Percentiles rank a stretch among this genome's conserved stretches.
phyloP scores from a whole-genome alignment of 805 yeast genomes.

The Candida cerambycidarum region DNA sequence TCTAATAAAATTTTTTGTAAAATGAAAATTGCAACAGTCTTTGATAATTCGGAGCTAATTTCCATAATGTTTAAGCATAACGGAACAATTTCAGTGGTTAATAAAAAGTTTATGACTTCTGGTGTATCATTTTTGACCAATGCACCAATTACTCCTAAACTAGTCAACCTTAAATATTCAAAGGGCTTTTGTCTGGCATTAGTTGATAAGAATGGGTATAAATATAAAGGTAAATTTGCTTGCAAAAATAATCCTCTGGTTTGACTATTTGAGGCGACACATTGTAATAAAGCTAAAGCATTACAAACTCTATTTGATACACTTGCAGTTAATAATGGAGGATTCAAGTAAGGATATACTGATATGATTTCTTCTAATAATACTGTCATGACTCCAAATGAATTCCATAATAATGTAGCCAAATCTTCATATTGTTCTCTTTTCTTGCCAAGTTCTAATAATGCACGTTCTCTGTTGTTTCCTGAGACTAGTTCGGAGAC shows the following conservation, averaged over 20 bases:
- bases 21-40: constrained; percentile 95
- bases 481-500: constrained; percentile 87
- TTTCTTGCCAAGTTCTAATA: constrained; percentile 87
- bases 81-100: constrained; percentile 96
- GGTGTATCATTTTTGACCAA: constrained; percentile 94
- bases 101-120: constrained; percentile 85
- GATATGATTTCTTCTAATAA: constrained; percentile 84
- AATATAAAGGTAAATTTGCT: constrained; percentile 89
- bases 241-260: constrained; percentile 81
- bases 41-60: constrained; percentile 86
- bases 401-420: constrained; percentile 91
- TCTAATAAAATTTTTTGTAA: constrained; percentile 90
- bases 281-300: constrained; percentile 90
- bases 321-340: constrained; percentile 82
- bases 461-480: constrained; percentile 87
- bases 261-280: constrained; percentile 94
- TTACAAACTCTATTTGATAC: constrained; percentile 92
- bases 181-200: constrained; percentile 89
- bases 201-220: constrained; percentile 92
- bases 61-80: constrained; percentile 94
- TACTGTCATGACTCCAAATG: constrained; percentile 95
- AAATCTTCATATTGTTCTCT: constrained; percentile 93
- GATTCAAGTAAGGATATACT: constrained; percentile 86
- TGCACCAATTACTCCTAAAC: constrained; percentile 96
- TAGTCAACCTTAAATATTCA: constrained; percentile 89